Evolutionary conservation across 2,329 filamentous ascomycete species (phyloP).

Genomic region (Cytospora schulzeri): DNA sequence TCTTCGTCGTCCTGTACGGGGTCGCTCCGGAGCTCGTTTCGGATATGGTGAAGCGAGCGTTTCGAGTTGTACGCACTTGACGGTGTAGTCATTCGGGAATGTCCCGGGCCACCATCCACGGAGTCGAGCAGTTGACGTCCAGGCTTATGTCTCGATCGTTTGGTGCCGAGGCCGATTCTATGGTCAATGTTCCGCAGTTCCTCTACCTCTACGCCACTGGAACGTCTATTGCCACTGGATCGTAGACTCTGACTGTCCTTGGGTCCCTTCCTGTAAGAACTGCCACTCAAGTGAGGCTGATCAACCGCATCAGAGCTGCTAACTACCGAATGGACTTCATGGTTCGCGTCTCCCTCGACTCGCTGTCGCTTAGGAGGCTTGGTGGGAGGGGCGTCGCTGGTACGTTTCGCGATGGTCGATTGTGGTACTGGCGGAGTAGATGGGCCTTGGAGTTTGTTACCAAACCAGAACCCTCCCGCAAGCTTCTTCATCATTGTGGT

Average conservation of each 20-base stretch:
- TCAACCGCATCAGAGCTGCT: constrained; percentile 5
- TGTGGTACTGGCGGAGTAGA: background rate
- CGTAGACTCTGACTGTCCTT: constrained; percentile 11
- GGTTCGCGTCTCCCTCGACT: constrained; percentile 1
- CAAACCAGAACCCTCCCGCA: background rate
- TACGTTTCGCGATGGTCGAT: constrained; percentile 12
- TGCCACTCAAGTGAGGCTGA: background rate
- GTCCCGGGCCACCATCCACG: background rate
- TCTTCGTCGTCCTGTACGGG: constrained; percentile 21
- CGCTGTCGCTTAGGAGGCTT: constrained; percentile 21
- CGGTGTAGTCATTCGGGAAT: background rate
- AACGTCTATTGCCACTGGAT: constrained; percentile 18
- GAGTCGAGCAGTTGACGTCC: background rate
- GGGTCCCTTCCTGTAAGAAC: constrained; percentile 6
- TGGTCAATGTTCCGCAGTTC: constrained; percentile 16
- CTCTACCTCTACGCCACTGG: constrained; percentile 2
- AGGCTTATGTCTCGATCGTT: constrained; percentile 13
- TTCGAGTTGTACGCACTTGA: background rate
- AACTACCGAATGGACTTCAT: background rate
- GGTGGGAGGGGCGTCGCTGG: background rate
- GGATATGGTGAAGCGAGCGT: background rate
- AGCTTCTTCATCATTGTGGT: constrained; percentile 16
- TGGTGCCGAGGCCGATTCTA: background rate
- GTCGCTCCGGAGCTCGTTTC: background rate
- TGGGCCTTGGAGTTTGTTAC: constrained; percentile 3